phyloP scores from a whole-genome alignment of 306 rosid species.

The Luffa acutangula region DNA sequence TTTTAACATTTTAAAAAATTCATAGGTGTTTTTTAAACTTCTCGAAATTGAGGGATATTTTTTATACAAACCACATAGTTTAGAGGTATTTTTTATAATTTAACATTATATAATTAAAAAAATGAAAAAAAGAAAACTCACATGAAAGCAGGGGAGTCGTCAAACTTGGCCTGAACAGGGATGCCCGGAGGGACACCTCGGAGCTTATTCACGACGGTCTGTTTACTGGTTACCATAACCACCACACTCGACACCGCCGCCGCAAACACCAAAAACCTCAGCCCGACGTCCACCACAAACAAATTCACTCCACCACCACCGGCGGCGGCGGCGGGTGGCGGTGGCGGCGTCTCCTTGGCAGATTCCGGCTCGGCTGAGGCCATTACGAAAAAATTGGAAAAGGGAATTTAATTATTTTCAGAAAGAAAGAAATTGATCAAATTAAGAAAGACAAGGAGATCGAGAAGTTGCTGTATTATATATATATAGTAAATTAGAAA shows the following conservation, averaged over 20 bases:
- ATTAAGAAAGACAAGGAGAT: neutral
- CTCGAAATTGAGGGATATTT: no score
- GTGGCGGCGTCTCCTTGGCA: neutral
- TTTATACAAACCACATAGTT: no score
- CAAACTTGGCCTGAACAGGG: constrained; percentile 37
- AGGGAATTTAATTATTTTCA: neutral
- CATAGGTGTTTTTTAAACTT: no score
- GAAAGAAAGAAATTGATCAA: neutral
- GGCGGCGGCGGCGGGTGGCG: constrained; percentile 1
- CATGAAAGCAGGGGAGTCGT: constrained; percentile 73
- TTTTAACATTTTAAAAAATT: no score
- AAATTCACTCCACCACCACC: constrained; percentile 10
- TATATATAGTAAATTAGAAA: neutral
- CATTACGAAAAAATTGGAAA: neutral
- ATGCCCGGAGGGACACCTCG: neutral
- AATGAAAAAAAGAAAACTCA: constrained; percentile 13
- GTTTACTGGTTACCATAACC: constrained; percentile 56
- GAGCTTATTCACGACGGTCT: constrained; percentile 20
- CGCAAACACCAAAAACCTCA: constrained; percentile 61
- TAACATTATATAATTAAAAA: neutral
- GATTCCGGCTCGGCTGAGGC: constrained; percentile 22
- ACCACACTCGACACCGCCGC: constrained; percentile 47
- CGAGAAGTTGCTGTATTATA: neutral
- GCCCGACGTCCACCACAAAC: constrained; percentile 23
- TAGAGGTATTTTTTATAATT: no score